Percentiles rank a stretch among this genome's conserved stretches.
phyloP scores from a whole-genome alignment of 768 basidiomycete genomes.

The Dentipellis fragilis region DNA sequence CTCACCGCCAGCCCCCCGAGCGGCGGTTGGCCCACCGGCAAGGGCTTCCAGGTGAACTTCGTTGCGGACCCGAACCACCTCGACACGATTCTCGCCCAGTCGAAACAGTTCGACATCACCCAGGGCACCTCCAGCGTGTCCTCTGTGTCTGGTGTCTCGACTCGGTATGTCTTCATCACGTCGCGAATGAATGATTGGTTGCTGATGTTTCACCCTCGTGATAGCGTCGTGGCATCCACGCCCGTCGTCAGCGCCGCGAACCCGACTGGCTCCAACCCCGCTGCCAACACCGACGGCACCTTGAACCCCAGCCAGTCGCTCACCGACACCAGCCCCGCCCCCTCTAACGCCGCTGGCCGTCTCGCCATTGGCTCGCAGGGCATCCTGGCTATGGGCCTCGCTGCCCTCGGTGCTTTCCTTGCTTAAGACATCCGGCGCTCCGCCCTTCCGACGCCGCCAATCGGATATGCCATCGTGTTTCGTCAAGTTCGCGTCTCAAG shows the following conservation, averaged over 20 bases:
- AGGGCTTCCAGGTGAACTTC: conserved; percentile 64
- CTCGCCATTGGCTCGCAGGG: conserved; percentile 1
- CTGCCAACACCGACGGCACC: neutral
- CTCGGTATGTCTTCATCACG: neutral
- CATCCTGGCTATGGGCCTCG: conserved; percentile 1
- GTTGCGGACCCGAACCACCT: conserved; percentile 38
- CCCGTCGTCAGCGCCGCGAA: neutral
- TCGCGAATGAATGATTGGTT: neutral
- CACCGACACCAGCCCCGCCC: conserved; percentile 1
- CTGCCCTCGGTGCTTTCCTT: conserved; percentile 5
- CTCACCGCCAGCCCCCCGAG: conserved; percentile 42
- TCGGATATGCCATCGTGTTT: conserved; percentile 31
- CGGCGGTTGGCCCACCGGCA: conserved; percentile 56
- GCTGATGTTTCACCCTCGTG: neutral
- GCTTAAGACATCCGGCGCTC: neutral
- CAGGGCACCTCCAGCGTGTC: conserved; percentile 12
- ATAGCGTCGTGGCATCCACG: neutral
- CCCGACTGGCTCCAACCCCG: neutral
- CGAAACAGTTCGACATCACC: conserved; percentile 46
- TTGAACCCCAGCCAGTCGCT: conserved; percentile 5
- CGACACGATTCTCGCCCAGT: conserved; percentile 60
- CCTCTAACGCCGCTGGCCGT: conserved; percentile 5
- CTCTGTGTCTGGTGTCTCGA: neutral
- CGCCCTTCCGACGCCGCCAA: no score
- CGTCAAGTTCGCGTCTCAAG: neutral